Base-by-base conservation (phyloP, 768 basidiomycete genomes). In the Amanita rimosa region DNA sequence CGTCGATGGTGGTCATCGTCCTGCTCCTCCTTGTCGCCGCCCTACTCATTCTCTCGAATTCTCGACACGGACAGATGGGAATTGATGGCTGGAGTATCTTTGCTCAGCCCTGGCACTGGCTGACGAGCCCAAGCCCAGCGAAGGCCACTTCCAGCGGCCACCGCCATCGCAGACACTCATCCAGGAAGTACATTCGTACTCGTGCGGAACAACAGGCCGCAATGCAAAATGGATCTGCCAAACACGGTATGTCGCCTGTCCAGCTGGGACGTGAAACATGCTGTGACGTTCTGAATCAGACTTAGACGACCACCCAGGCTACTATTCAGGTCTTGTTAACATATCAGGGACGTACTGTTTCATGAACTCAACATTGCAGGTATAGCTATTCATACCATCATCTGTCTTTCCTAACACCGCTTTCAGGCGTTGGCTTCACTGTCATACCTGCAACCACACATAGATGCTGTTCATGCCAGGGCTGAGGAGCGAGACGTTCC, bases 291-390 rank as follows among this genome's bases (percentile, higher is more conserved):
- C 29, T 33, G n/a, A 27, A 14, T 24, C 41, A 27, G 34, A 35
- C 21, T 16, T 19, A 1, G 45, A 43, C 41, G 36, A 38, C 13
- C n/a, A 22, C 13, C 35, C 73, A 13, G 71, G 73, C 17, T 74
- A 81, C 57, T 96, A 89, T 63, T 86, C 93, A 1, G 94, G 94
- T 0, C 82, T 97, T 44, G 86, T 96, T 60, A 97, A 97, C 58
- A 84, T 94, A 33, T 94, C 92, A 7, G 94, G 94, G 9, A 95
- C 92, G 45, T 88, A 95, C 55, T 97, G 95, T 61, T 98, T 96
- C 70, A 88, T 97, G 82, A 95, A 98, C 62, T 93, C 95, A 10
- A 92, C 92, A 2, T 69, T 97, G 8, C 95, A 97, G 77, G 89
- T 78, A 57, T 60, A 61, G 59, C 35, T 34, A 42, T 37, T 48